A percentile compares a stretch with the other conserved stretches of the same genome.
Conservation (phyloP, 1,284 basidiomycete genomes). For the Vanrija sp. region DNA sequence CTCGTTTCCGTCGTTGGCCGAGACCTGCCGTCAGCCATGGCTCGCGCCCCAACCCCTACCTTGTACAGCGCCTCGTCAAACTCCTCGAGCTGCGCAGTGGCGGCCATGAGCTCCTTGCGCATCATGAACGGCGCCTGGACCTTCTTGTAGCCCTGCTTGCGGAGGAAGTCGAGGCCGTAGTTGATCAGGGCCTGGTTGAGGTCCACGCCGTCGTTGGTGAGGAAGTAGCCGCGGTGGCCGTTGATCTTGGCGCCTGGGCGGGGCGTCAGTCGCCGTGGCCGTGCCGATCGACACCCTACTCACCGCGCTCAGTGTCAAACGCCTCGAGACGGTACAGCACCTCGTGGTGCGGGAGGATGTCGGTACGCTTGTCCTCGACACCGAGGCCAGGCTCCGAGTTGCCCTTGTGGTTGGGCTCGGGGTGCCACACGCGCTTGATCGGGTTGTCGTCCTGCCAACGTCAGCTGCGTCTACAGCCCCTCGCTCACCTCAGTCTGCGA, state of each 20-base stretch:
- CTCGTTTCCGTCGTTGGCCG: constrained; percentile 55
- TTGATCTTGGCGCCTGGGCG: constrained; percentile 76
- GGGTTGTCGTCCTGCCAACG: constrained; percentile 77
- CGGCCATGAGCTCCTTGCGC: constrained; percentile 95
- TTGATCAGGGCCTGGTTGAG: constrained; percentile 94
- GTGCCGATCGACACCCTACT: constrained; percentile 7
- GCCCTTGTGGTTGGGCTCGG: constrained; percentile 63
- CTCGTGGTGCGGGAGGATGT: constrained; percentile 93
- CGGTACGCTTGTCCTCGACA: constrained; percentile 58
- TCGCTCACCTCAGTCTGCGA: constrained; percentile 75
- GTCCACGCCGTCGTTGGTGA: constrained; percentile 92
- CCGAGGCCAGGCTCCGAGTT: constrained; percentile 46
- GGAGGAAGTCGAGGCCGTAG: constrained; percentile 91
- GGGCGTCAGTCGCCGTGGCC: background rate
- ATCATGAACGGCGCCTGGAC: constrained; percentile 98
- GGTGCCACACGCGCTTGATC: constrained; percentile 79
- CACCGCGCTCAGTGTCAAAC: constrained; percentile 93
- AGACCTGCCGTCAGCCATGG: constrained; percentile 56
- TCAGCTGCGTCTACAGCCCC: background rate
- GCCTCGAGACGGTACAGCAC: constrained; percentile 89
- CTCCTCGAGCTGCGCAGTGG: constrained; percentile 95
- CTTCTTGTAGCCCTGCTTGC: constrained; percentile 81
- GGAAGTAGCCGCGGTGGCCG: constrained; percentile 94
- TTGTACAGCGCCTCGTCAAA: constrained; percentile 99
- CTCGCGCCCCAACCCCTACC: constrained; percentile 51